Conservation (phyloP, 768 basidiomycete species). For the Inosperma sp. region DNA sequence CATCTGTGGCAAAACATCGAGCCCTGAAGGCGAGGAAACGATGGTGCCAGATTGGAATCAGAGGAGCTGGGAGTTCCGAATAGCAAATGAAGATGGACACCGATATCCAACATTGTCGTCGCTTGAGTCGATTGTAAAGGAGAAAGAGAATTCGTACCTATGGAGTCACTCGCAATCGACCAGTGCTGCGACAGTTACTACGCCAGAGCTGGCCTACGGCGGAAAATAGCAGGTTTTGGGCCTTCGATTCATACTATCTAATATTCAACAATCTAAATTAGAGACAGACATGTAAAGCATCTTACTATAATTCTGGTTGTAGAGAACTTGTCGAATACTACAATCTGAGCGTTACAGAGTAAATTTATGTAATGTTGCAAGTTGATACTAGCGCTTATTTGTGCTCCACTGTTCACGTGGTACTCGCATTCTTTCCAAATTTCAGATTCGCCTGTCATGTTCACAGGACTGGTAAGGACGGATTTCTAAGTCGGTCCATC, state of each 20-base stretch:
- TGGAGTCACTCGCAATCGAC: not conserved
- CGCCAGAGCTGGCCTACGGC: slow-evolving; percentile 17
- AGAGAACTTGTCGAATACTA: too few species aligned
- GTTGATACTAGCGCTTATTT: not conserved
- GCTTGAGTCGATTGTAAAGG: slow-evolving; percentile 34
- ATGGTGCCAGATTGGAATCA: slow-evolving; percentile 63
- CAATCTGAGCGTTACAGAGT: too few species aligned
- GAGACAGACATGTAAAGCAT: not conserved
- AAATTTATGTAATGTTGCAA: not conserved
- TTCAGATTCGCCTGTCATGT: slow-evolving; percentile 42
- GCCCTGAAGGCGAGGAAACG: slow-evolving; percentile 42
- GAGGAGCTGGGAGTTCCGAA: slow-evolving; percentile 52
- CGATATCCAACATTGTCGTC: slow-evolving; percentile 43
- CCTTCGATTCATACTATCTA: not conserved
- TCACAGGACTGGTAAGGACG: slow-evolving; percentile 68
- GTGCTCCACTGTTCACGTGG: not conserved
- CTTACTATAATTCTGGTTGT: too few species aligned
- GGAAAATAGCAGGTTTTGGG: not conserved
- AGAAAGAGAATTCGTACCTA: slow-evolving; percentile 14
- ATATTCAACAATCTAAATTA: not conserved
- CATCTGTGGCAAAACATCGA: slow-evolving; percentile 33
- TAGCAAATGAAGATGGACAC: slow-evolving; percentile 44
- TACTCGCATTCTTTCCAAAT: not conserved
- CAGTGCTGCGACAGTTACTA: not conserved
- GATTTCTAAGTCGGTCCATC: not conserved